These are phyloP conservation scores for Boletus pseudo-olivaceus DNA, from an alignment of 768 basidiomycete genomes.

Conservation along the genomic window DNA sequence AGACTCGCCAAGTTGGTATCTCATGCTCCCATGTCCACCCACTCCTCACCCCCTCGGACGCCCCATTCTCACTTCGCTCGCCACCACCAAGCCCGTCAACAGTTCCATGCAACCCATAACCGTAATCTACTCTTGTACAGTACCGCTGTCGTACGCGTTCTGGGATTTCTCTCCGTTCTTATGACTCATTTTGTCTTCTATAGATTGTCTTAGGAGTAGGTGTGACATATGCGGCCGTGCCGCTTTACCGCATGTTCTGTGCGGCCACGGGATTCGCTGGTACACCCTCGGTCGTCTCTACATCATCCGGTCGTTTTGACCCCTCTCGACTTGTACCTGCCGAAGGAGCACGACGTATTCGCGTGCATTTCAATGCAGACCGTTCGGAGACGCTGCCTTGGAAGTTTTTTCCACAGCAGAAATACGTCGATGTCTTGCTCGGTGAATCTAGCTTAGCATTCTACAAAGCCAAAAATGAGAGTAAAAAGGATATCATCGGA, in stretches of 20 bases:
- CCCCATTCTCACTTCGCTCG: conserved; percentile 7
- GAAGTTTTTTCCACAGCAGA: conserved; percentile 90
- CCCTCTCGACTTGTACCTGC: conserved; percentile 81
- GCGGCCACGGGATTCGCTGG: conserved; percentile 96
- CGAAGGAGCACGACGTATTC: conserved; percentile 68
- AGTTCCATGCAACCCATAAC: conserved; percentile 57
- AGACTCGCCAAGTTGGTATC: not conserved
- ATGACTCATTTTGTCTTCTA: conserved; percentile 1
- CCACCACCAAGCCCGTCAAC: conserved; percentile 33
- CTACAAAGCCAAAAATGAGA: conserved; percentile 87
- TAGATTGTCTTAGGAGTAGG: conserved; percentile 81
- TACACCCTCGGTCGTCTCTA: conserved; percentile 83
- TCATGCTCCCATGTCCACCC: conserved; percentile 13
- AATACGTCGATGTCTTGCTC: conserved; percentile 83
- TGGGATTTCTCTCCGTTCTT: not conserved
- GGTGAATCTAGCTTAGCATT: conserved; percentile 97
- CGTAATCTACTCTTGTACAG: conserved; percentile 80
- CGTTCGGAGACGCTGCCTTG: conserved; percentile 86
- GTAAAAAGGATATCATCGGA: conserved; percentile 86
- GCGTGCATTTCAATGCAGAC: conserved; percentile 95
- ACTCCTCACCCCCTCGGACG: conserved; percentile 1
- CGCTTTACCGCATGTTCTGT: conserved; percentile 97
- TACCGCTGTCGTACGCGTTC: conserved; percentile 65
- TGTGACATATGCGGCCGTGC: conserved; percentile 94
- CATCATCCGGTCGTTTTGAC: conserved; percentile 60